A percentile compares a stretch with the other conserved stretches of the same genome.
phyloP scores from a whole-genome alignment of 805 yeast genomes.

The Metschnikowia colocasiae region DNA sequence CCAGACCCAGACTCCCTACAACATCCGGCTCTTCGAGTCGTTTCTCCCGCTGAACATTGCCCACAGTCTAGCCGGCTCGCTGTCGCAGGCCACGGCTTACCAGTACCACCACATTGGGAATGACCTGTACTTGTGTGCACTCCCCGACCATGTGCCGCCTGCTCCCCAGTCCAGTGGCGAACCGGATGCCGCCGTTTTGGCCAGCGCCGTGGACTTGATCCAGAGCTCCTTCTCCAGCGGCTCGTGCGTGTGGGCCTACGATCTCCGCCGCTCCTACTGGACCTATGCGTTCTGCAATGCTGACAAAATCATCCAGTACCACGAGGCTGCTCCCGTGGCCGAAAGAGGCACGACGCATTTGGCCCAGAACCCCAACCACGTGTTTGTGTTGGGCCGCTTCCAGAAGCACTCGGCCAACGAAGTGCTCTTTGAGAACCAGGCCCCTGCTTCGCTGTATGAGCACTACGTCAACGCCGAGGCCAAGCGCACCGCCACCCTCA shows the following conservation, averaged over 20 bases:
- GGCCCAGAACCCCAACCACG: slow-evolving; percentile 27
- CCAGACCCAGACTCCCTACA: slow-evolving; percentile 5
- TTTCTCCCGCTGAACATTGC: slow-evolving; percentile 2
- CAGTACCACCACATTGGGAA: background rate
- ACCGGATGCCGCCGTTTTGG: slow-evolving; percentile 10
- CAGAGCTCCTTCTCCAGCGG: slow-evolving; percentile 9
- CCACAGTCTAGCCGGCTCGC: background rate
- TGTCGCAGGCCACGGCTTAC: background rate
- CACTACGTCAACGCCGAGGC: slow-evolving; percentile 24
- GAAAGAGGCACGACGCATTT: slow-evolving; percentile 25
- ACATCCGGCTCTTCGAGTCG: slow-evolving; percentile 8
- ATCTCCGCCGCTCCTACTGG: slow-evolving; percentile 46
- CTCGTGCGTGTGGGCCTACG: slow-evolving; percentile 18
- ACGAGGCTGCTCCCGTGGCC: slow-evolving; percentile 25
- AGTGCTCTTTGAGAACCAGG: slow-evolving; percentile 19
- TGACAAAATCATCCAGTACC: slow-evolving; percentile 48
- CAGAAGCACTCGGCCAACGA: slow-evolving; percentile 8
- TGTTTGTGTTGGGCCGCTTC: slow-evolving; percentile 37
- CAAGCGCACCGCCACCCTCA: slow-evolving; percentile 20
- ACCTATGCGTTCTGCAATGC: slow-evolving; percentile 50
- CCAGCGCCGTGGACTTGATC: slow-evolving; percentile 11
- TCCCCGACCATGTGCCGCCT: background rate
- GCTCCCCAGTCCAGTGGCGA: background rate
- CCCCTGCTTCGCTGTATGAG: slow-evolving; percentile 13
- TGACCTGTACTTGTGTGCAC: slow-evolving; percentile 14